phyloP scores from a whole-genome alignment of 2,329 filamentous ascomycete species.

The Emergomyces pasteurianus region DNA sequence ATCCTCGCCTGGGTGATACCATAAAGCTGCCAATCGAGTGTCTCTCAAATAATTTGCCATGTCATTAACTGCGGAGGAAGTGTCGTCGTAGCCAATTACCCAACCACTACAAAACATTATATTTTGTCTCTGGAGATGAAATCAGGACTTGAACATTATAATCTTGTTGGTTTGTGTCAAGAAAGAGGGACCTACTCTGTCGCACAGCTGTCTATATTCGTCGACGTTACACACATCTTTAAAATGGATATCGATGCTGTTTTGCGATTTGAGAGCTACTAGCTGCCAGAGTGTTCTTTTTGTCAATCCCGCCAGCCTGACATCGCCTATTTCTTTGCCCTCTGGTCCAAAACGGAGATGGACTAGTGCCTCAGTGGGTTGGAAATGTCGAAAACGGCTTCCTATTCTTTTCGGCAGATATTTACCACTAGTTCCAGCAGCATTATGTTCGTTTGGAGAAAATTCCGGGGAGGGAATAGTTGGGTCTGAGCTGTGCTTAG shows the following conservation, averaged over 20 bases:
- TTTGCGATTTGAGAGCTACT: slow-evolving; percentile 9
- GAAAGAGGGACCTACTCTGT: slow-evolving; percentile 13
- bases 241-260: slow-evolving; percentile 21
- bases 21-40: slow-evolving; percentile 20
- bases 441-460: neutral
- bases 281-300: slow-evolving; percentile 10
- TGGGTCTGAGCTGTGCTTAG: neutral
- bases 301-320: slow-evolving; percentile 19
- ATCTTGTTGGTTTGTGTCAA: neutral
- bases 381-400: slow-evolving; percentile 4
- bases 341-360: slow-evolving; percentile 21
- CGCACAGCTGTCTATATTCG: slow-evolving; percentile 18
- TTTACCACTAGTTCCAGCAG: neutral
- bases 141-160: slow-evolving; percentile 2
- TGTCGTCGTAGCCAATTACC: slow-evolving; percentile 25
- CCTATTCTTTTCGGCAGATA: neutral
- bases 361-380: slow-evolving; percentile 18
- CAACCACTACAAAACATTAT: slow-evolving; percentile 18
- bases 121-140: slow-evolving; percentile 5
- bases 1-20: slow-evolving; percentile 9
- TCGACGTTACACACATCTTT: slow-evolving; percentile 19
- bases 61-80: slow-evolving; percentile 15
- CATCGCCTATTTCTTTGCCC: slow-evolving; percentile 18
- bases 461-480: neutral
- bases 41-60: slow-evolving; percentile 18